phyloP scores from a whole-genome alignment of 2,329 filamentous ascomycete species.

The Penicillium sp. region DNA sequence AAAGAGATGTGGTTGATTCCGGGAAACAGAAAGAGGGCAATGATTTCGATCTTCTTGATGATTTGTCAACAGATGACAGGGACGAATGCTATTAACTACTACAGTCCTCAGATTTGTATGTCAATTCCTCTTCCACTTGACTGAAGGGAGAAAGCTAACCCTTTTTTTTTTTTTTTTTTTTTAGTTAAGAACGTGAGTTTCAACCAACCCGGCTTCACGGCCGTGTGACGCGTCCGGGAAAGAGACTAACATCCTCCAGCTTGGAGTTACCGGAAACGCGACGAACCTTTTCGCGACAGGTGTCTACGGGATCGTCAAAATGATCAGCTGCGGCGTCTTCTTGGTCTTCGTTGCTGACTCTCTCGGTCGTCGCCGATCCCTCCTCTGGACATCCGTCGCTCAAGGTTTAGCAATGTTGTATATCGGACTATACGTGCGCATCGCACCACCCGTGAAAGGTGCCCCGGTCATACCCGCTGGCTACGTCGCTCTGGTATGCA shows the following conservation, averaged over 20 bases:
- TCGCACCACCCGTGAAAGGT: constrained; percentile 49
- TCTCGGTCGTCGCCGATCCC: constrained; percentile 61
- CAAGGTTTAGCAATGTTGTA: constrained; percentile 65
- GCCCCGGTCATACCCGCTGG: constrained; percentile 61
- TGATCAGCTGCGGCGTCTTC: constrained; percentile 62
- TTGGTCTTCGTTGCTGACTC: constrained; percentile 67
- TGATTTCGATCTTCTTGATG: constrained; percentile 56
- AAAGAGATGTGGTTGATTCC: constrained; percentile 63
- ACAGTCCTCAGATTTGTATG: constrained; percentile 67
- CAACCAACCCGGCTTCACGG: neutral
- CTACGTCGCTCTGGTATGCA: constrained; percentile 67
- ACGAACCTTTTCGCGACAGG: constrained; percentile 69
- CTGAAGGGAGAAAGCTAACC: constrained; percentile 4
- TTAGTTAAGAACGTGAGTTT: constrained; percentile 23
- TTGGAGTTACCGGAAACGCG: constrained; percentile 59
- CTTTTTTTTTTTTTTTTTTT: neutral
- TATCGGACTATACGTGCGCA: constrained; percentile 65
- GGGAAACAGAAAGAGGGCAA: constrained; percentile 52
- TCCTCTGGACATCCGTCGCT: constrained; percentile 64
- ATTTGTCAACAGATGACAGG: constrained; percentile 54
- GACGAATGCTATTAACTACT: constrained; percentile 64
- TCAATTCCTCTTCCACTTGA: neutral
- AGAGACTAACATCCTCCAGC: constrained; percentile 31
- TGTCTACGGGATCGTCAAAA: constrained; percentile 71
- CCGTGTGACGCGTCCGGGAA: neutral